Evolutionary conservation across 2,329 filamentous ascomycete genomes (phyloP), one percentile per base, ranked within the genome.

Genomic region (Plenodomus lindquistii): DNA sequence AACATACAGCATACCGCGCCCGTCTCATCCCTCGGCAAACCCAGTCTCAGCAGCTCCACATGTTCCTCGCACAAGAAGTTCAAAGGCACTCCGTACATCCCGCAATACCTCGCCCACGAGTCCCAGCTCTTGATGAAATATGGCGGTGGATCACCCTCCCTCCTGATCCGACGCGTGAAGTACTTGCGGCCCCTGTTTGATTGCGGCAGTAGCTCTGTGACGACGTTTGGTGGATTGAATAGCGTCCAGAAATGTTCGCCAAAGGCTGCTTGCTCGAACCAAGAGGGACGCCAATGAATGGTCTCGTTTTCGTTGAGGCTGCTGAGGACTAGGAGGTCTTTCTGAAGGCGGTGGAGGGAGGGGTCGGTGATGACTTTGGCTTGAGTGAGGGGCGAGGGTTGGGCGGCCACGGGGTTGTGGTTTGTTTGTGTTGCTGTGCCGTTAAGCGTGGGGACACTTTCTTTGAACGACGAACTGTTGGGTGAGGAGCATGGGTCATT

Each of bases 151-250:
- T 69, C 65, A 9, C 22, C 36, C 1, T 20, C 9, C 2, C 39
- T 24, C 8, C 66, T 49, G 52, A 63, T 59, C 1, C 65, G 54
- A 2, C 66, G 62, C 11, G 63, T 69, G 34, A 54, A 60, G 6
- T 56, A 36, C 10, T 51, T 44, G 3, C 38, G 31, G 2, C 46
- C 48, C 27, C 11, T 31, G 27, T 4, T 17, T 7, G 1, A 18
- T 9, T 3, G 18, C 9, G 15, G 29, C 24, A 11, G 16, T 31
- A 1, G 60, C 21, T 65, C 60, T 2, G 63, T 66, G 16, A 68
- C 60, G 10, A 68, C 61, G 18, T 67, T 51, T 1, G 65, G 66
- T 3, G 67, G 66, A 27, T 65, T 68, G 17, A 66, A 59, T 16
- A 69, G 44, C 1, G 62, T 65, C 67, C 67, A 70, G 35, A 53